Percentiles rank a stretch among this genome's conserved stretches.
Evolutionary conservation across 495 filamentous ascomycete species (phyloP).

Genomic region (Podospora tetraspora): DNA sequence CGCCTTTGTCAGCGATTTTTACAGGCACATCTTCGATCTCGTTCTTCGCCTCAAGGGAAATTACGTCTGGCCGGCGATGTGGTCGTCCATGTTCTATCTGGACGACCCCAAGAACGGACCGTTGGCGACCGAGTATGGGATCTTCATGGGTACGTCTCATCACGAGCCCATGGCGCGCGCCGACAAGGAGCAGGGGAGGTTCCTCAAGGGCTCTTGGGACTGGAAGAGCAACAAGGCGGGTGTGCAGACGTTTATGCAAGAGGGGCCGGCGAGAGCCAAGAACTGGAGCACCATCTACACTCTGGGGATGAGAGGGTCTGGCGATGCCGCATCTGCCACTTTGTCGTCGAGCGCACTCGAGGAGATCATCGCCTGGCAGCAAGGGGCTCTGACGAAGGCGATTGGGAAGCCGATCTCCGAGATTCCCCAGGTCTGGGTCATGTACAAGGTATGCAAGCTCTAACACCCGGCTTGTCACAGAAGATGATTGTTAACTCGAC

Average conservation of each 20-base stretch:
- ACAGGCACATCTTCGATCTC: slow-evolving; percentile 59
- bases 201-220: slow-evolving; percentile 50
- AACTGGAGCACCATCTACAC: slow-evolving; percentile 54
- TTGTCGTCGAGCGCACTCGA: slow-evolving; percentile 43
- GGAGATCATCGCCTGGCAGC: slow-evolving; percentile 50
- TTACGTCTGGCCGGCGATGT: slow-evolving; percentile 64
- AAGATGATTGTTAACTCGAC: background rate
- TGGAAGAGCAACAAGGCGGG: slow-evolving; percentile 55
- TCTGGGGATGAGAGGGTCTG: slow-evolving; percentile 60
- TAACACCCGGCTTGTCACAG: background rate
- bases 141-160: slow-evolving; percentile 60
- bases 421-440: slow-evolving; percentile 59
- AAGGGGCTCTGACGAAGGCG: slow-evolving; percentile 42
- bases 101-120: slow-evolving; percentile 56
- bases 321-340: slow-evolving; percentile 52
- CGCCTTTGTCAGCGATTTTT: slow-evolving; percentile 55
- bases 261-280: slow-evolving; percentile 51
- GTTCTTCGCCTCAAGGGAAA: slow-evolving; percentile 57
- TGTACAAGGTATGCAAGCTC: slow-evolving; percentile 43
- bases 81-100: slow-evolving; percentile 58
- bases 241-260: slow-evolving; percentile 46
- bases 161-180: slow-evolving; percentile 61
- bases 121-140: slow-evolving; percentile 57
- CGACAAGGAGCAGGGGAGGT: slow-evolving; percentile 54
- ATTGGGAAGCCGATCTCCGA: slow-evolving; percentile 42